Evolutionary conservation across 2,329 filamentous ascomycete genomes (phyloP).

Genomic region (Monosporascus sp.): DNA sequence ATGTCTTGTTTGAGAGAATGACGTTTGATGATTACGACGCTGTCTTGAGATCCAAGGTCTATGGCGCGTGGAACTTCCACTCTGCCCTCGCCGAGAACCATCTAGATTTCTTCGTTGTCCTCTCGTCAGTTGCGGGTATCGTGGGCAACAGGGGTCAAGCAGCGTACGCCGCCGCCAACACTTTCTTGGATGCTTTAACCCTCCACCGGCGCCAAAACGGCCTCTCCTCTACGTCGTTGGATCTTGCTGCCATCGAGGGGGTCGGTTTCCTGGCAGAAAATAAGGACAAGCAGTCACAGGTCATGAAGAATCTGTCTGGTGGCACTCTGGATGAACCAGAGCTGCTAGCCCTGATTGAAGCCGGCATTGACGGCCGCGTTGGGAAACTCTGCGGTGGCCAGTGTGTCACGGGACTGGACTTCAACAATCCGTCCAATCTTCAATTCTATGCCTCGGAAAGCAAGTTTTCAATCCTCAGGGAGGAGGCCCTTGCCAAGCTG

Average conservation of each 20-base stretch:
- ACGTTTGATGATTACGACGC: conserved; percentile 39
- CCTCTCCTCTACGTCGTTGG: conserved; percentile 41
- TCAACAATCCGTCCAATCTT: conserved; percentile 35
- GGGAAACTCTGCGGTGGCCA: conserved; percentile 39
- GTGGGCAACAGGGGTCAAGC: conserved; percentile 48
- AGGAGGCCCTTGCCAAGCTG: conserved; percentile 32
- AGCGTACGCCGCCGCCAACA: conserved; percentile 47
- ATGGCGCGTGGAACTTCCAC: conserved; percentile 51
- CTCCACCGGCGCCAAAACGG: conserved; percentile 34
- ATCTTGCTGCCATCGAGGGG: conserved; percentile 47
- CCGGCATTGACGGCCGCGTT: conserved; percentile 44
- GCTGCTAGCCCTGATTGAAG: conserved; percentile 47
- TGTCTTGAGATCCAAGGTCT: conserved; percentile 46
- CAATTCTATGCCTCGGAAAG: conserved; percentile 51
- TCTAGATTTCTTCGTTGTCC: conserved; percentile 49
- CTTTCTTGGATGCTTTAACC: conserved; percentile 39
- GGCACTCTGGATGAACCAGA: conserved; percentile 47
- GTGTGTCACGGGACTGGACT: conserved; percentile 49
- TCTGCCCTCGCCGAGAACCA: conserved; percentile 32
- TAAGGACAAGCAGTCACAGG: conserved; percentile 35
- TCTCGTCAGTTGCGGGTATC: conserved; percentile 46
- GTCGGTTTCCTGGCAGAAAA: conserved; percentile 47
- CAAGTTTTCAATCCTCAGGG: conserved; percentile 46
- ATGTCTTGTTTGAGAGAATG: conserved; percentile 50
- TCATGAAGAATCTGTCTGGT: conserved; percentile 44